Base-by-base conservation (phyloP, 306 rosid species). In the Hylodesmum podocarpum region DNA sequence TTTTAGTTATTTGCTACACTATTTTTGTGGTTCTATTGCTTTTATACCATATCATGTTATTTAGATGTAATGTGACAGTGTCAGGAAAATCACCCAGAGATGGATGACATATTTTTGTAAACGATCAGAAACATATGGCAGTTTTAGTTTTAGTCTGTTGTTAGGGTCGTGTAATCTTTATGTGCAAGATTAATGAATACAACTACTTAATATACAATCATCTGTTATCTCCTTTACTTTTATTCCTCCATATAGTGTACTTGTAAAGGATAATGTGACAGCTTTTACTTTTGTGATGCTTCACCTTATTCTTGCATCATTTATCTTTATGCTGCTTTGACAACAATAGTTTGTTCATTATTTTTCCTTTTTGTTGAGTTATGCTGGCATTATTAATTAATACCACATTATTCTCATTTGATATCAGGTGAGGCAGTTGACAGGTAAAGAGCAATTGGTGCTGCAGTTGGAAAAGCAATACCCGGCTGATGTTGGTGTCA, bases 401-500 rank as follows among this genome's bases (percentile, higher is more conserved):
- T 44, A 5, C 37, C 49, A 27, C 24, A 22, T 11, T 22, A 54
- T 44, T 27, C 25, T 24, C 41, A 21, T 44, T 55, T 80, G 78
- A 65, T 81, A 64, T 82, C 84, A 92, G 99, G 89, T 58, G 80
- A 87, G 99, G 78, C 86, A 80, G 66, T 86, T 95, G 84, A 89
- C 96, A 27, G 94, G 87, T 5, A 92, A 95, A 89, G 97, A 95
- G 80, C 82, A 50, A 37, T 74, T 95, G 70, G 96, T 87, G 40
- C 86, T 95, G 85, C 90, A 24, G 72, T 66, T 95, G 83, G 99
- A 91, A 80, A 88, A 77, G 81, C 97, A 92, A 73, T 92, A 92
- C 83, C 97, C 96, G 10, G 89, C 82, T 54, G 99, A 95, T 79
- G 72, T 95, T 15, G 98, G 97, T 62, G 89, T 95, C 15, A 83